phyloP scores from a whole-genome alignment of 2,329 filamentous ascomycete species.

The Phialophora macrospora region DNA sequence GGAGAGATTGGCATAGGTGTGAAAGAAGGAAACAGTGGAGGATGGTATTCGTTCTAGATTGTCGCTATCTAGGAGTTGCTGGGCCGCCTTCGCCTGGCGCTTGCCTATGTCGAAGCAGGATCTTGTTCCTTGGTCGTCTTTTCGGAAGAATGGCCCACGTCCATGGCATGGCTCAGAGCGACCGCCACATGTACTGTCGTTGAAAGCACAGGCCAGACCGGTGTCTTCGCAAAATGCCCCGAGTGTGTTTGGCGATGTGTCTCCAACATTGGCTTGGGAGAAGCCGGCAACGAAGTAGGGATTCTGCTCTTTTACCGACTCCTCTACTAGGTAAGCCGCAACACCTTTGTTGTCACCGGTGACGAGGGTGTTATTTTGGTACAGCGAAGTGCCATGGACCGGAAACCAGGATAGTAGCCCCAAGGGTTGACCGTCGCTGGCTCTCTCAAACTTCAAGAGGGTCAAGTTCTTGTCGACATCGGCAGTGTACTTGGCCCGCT shows the following conservation, averaged over 20 bases:
- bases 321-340: conserved; percentile 81
- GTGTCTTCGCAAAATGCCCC: conserved; percentile 90
- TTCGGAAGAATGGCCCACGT: conserved; percentile 52
- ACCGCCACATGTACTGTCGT: conserved; percentile 78
- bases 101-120: conserved; percentile 57
- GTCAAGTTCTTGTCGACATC: conserved; percentile 79
- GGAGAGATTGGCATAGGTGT: conserved; percentile 83
- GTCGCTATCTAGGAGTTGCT: conserved; percentile 62
- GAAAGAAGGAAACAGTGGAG: conserved; percentile 75
- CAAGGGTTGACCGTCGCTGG: conserved; percentile 74
- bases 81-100: conserved; percentile 52
- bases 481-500: conserved; percentile 70
- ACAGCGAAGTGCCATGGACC: conserved; percentile 87
- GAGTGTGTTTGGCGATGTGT: conserved; percentile 85
- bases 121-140: conserved; percentile 53
- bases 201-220: conserved; percentile 57
- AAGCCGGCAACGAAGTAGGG: conserved; percentile 83
- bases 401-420: conserved; percentile 90
- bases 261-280: conserved; percentile 87
- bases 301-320: conserved; percentile 44
- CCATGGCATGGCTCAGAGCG: conserved; percentile 52
- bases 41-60: conserved; percentile 58
- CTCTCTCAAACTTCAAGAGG: conserved; percentile 75
- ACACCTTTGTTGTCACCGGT: conserved; percentile 98
- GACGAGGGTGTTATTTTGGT: conserved; percentile 88